Evolutionary conservation across 352 stramenopile species (phyloP).

Genomic region (Phytophthora citrophthora): DNA sequence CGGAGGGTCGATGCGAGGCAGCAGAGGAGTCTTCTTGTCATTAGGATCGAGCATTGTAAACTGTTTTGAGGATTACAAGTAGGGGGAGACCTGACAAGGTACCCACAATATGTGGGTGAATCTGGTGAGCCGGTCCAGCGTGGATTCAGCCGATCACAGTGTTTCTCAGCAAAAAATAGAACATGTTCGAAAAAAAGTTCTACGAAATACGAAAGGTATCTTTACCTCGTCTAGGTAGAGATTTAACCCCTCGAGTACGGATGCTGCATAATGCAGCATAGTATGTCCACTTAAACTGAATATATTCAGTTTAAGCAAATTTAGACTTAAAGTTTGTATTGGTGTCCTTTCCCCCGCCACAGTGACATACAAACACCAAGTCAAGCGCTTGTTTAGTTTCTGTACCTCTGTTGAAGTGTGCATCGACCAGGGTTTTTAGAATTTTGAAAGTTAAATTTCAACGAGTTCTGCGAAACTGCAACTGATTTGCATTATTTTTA

Average conservation of each 20-base stretch:
- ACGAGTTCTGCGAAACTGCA: no score
- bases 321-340: constrained; percentile 26
- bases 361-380: constrained; percentile 8
- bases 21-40: neutral
- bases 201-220: neutral
- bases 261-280: constrained; percentile 25
- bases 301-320: constrained; percentile 14
- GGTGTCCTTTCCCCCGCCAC: constrained; percentile 6
- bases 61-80: neutral
- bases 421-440: no score
- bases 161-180: neutral
- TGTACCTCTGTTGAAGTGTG: no score
- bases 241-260: constrained; percentile 21
- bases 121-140: constrained; percentile 2
- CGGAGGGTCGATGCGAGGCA: neutral
- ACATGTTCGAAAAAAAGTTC: neutral
- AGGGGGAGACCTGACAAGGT: no score
- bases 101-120: no score
- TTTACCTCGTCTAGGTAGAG: no score
- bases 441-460: no score
- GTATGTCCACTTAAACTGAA: neutral
- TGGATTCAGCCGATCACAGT: neutral
- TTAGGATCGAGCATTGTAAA: neutral
- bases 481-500: no score
- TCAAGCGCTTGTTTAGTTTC: neutral